Percentiles rank a stretch among this genome's conserved stretches.
phyloP scores from a whole-genome alignment of 805 yeast species.

The Candida koratica region DNA sequence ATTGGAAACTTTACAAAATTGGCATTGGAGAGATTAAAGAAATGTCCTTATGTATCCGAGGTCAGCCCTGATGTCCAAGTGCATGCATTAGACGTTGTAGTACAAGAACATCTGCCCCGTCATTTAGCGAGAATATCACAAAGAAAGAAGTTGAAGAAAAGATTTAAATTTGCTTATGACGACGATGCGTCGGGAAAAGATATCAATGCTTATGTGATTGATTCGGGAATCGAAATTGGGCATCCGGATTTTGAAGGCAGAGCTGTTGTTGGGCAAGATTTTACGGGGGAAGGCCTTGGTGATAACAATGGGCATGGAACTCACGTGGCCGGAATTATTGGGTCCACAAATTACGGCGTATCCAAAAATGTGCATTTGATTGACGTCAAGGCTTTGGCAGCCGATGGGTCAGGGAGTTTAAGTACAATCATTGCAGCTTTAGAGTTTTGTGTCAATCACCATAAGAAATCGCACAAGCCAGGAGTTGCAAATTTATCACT shows the following conservation, averaged over 20 bases:
- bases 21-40: slow-evolving; percentile 43
- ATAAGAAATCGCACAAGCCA: slow-evolving; percentile 24
- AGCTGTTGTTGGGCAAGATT: slow-evolving; percentile 56
- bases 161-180: slow-evolving; percentile 47
- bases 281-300: slow-evolving; percentile 57
- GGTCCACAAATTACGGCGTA: slow-evolving; percentile 50
- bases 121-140: slow-evolving; percentile 67
- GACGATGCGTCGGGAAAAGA: slow-evolving; percentile 47
- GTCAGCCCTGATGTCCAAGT: slow-evolving; percentile 65
- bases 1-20: slow-evolving; percentile 56
- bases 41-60: slow-evolving; percentile 62
- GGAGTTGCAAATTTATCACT: slow-evolving; percentile 79
- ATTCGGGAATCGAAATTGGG: slow-evolving; percentile 66
- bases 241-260: slow-evolving; percentile 66
- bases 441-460: slow-evolving; percentile 64
- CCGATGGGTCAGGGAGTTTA: slow-evolving; percentile 65
- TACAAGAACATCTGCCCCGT: slow-evolving; percentile 50
- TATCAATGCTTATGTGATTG: slow-evolving; percentile 75
- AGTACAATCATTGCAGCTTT: slow-evolving; percentile 63
- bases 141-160: slow-evolving; percentile 23
- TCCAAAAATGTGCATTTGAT: slow-evolving; percentile 54
- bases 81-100: slow-evolving; percentile 48
- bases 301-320: slow-evolving; percentile 55
- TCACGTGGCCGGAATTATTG: slow-evolving; percentile 52
- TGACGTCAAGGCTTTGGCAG: slow-evolving; percentile 72